phyloP scores from a whole-genome alignment of 1,139 yeast genomes.

The Groenewaldozyma auringiensis region DNA sequence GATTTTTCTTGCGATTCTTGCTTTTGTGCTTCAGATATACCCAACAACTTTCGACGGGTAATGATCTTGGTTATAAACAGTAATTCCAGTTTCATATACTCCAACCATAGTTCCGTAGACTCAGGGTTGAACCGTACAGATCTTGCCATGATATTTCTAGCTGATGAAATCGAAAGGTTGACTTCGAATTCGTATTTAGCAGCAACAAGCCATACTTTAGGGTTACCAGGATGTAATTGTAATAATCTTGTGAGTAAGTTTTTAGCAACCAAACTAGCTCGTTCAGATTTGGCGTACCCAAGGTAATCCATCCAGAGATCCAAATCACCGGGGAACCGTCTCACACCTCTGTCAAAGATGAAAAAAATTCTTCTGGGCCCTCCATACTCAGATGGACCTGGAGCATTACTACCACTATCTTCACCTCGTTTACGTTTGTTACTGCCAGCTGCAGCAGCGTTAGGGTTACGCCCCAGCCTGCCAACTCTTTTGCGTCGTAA shows the following conservation, averaged over 20 bases:
- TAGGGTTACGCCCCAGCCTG: conserved; percentile 40
- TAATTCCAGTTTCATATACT: conserved; percentile 82
- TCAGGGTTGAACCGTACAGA: conserved; percentile 80
- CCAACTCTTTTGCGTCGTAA: conserved; percentile 64
- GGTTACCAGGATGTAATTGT: conserved; percentile 83
- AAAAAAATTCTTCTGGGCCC: conserved; percentile 75
- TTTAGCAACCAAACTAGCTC: conserved; percentile 74
- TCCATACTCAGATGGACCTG: conserved; percentile 68
- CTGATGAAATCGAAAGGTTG: conserved; percentile 83
- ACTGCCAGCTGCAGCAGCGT: background rate
- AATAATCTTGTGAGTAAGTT: conserved; percentile 70
- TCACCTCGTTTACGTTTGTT: conserved; percentile 18
- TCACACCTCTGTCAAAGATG: conserved; percentile 76
- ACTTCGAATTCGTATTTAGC: conserved; percentile 89
- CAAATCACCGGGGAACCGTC: conserved; percentile 70
- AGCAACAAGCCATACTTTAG: conserved; percentile 89
- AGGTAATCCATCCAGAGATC: conserved; percentile 75
- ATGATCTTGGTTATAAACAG: conserved; percentile 75
- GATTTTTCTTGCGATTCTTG: conserved; percentile 31
- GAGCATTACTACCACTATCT: conserved; percentile 18
- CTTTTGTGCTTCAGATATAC: conserved; percentile 47
- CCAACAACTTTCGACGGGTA: conserved; percentile 76
- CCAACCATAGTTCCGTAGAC: conserved; percentile 66
- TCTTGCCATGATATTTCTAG: conserved; percentile 77
- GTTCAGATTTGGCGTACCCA: conserved; percentile 61